Conservation (phyloP, 2,329 filamentous ascomycete species). For the Fusarium siculi region DNA sequence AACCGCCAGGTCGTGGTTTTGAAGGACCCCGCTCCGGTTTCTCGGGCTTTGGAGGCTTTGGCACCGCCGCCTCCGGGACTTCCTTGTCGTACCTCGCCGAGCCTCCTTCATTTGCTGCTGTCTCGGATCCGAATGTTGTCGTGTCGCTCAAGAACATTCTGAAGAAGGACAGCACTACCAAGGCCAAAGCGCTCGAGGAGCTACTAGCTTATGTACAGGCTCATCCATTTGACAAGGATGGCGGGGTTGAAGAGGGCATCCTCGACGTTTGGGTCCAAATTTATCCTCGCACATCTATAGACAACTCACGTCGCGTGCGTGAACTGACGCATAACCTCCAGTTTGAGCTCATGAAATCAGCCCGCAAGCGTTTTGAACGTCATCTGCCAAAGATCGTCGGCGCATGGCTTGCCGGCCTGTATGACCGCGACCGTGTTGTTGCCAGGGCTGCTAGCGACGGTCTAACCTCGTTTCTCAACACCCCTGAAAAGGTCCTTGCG, state of each 20-base stretch:
- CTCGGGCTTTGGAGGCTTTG: conserved; percentile 43
- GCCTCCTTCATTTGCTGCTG: conserved; percentile 79
- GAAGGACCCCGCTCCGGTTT: conserved; percentile 42
- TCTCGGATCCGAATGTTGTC: conserved; percentile 83
- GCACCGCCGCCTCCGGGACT: conserved; percentile 55
- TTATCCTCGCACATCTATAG: conserved; percentile 90
- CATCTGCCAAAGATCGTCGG: conserved; percentile 81
- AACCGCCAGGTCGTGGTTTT: conserved; percentile 41
- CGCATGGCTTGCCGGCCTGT: conserved; percentile 90
- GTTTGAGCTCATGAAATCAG: conserved; percentile 67
- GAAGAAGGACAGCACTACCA: conserved; percentile 94
- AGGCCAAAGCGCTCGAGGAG: conserved; percentile 90
- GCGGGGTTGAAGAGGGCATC: conserved; percentile 81
- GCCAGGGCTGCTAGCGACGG: conserved; percentile 82
- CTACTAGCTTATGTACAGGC: conserved; percentile 72
- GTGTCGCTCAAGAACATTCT: conserved; percentile 92
- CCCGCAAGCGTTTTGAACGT: conserved; percentile 85
- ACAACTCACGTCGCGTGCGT: conserved; percentile 86
- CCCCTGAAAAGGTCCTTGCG: conserved; percentile 78
- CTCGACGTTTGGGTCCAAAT: conserved; percentile 89
- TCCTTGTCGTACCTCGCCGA: conserved; percentile 87
- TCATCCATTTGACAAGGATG: conserved; percentile 63
- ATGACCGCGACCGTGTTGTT: conserved; percentile 84
- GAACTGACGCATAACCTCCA: conserved; percentile 86
- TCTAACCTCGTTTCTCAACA: conserved; percentile 78